Evolutionary conservation across 1,284 basidiomycete genomes (phyloP).

Genomic region (Pseudomicrostroma phylloplanum): DNA sequence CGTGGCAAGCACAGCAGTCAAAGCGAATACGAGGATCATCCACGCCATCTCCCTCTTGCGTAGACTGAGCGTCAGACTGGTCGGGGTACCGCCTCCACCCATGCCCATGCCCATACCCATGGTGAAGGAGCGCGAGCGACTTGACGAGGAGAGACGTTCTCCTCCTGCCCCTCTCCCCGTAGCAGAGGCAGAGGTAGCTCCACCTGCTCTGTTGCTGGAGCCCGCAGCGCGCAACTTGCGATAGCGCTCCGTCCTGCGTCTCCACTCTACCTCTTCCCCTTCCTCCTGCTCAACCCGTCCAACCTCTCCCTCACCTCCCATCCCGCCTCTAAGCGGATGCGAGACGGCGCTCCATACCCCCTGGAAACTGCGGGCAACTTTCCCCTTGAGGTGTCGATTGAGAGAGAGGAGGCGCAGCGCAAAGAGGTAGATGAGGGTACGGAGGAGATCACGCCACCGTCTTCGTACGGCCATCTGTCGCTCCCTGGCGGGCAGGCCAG

Average conservation of each 20-base stretch:
- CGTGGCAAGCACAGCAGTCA: too few relatives aligned
- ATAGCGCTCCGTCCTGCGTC: neutral
- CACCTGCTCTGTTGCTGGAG: too few relatives aligned
- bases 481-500: neutral
- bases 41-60: too few relatives aligned
- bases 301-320: neutral
- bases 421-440: conserved; percentile 47
- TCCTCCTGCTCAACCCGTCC: neutral
- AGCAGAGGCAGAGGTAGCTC: too few relatives aligned
- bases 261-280: neutral
- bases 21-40: too few relatives aligned
- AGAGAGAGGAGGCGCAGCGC: conserved; percentile 39
- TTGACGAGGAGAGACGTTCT: too few relatives aligned
- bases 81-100: too few relatives aligned
- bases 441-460: conserved; percentile 42
- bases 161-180: too few relatives aligned
- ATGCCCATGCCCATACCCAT: too few relatives aligned
- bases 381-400: conserved; percentile 16
- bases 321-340: neutral
- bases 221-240: neutral
- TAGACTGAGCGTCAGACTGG: too few relatives aligned
- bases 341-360: neutral
- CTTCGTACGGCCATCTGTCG: conserved; percentile 30
- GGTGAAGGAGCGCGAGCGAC: too few relatives aligned
- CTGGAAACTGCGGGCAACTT: conserved; percentile 1